phyloP scores from a whole-genome alignment of 2,329 filamentous ascomycete genomes.

The Chaetoscypha palmicola region DNA sequence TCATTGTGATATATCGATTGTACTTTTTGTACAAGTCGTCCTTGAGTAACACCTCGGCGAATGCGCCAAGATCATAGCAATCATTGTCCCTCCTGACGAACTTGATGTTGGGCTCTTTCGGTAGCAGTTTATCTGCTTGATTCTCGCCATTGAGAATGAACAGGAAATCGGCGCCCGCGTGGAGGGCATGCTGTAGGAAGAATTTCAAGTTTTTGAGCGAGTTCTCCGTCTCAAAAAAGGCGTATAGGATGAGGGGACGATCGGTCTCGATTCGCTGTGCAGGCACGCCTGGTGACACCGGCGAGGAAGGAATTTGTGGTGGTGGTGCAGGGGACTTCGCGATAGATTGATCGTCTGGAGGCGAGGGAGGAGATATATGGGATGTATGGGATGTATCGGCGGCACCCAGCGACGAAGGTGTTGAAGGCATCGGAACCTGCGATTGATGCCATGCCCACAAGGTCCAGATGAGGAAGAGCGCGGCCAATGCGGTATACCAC shows the following conservation, averaged over 20 bases:
- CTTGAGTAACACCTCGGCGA: constrained; percentile 22
- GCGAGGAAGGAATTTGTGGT: not conserved
- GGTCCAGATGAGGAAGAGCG: not conserved
- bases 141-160: constrained; percentile 28
- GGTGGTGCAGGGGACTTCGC: not conserved
- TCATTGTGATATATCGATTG: constrained; percentile 26
- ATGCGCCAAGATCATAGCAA: constrained; percentile 27
- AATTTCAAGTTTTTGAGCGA: constrained; percentile 25
- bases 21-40: constrained; percentile 25
- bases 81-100: constrained; percentile 22
- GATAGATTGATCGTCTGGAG: not conserved
- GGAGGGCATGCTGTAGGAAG: constrained; percentile 27
- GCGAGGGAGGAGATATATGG: not conserved
- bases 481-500: constrained; percentile 1
- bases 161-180: constrained; percentile 25
- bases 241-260: constrained; percentile 25
- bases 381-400: not conserved
- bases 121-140: constrained; percentile 14
- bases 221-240: constrained; percentile 23
- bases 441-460: not conserved
- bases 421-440: not conserved
- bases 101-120: constrained; percentile 19
- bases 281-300: not conserved
- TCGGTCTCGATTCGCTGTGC: constrained; percentile 6
- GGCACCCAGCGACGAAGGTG: not conserved